Base-by-base conservation (phyloP, 805 yeast species). In the Schwanniomyces sp. region DNA sequence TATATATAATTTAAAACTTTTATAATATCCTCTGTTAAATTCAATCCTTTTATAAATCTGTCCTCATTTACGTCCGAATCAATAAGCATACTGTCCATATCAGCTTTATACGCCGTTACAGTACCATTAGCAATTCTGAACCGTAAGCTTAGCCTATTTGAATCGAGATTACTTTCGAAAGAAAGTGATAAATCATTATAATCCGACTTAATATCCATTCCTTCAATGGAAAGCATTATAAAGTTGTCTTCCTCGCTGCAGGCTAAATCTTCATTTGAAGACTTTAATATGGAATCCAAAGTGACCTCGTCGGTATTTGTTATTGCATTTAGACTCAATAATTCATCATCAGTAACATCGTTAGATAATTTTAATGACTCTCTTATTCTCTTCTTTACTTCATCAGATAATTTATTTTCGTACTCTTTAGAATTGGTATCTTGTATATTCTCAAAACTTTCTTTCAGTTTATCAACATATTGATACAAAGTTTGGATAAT, bases 341-440 rank as follows among this genome's bases (percentile, higher is more conserved):
- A 57, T 51, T 73, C 75, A 44, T 70, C 75, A 45, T 70, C 72
- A 1, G 74, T 64, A 18, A 68, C 72, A 44, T 69, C 69, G 32
- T 60, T 58, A 3, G 74, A 52, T 21, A 73, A 52, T 44, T 66
- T 67, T 32, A 72, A 59, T 3, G 75, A 59, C 29, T 67, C 66
- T 40, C 64, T 64, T 34, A 73, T 55, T 43, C 58, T 69, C 41
- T 61, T 59, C 41, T 61, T 67, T 4, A 58, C 51, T 26, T 63
- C 67, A 21, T 51, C 54, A 6, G 54, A 52, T 21, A 57, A 41
- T 38, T 54, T 62, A 8, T 43, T 46, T 16, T 43, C 51, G 27
- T 21, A 37, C 3, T 17, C 27, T 5, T 37, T 26, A 11, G 25
- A 4, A 11, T 3, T 24, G 11, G 34, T 9, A 16, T 30, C 28